Conservation (phyloP, 495 filamentous ascomycete species). For the Penicillium pulvis region DNA sequence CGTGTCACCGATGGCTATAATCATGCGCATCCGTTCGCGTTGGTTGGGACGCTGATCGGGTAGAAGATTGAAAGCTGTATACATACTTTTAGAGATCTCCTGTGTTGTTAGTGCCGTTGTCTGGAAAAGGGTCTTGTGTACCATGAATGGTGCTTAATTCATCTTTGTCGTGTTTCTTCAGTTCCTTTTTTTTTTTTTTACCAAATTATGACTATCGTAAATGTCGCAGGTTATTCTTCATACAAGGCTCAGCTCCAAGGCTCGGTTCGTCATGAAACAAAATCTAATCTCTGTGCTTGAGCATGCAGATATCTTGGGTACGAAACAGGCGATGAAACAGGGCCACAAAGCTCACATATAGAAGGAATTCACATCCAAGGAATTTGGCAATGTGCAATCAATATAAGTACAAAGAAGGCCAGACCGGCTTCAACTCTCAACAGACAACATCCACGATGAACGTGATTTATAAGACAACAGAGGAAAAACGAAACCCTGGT, state of each 20-base stretch:
- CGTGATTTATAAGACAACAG: conserved; percentile 21
- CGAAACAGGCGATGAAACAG: background rate
- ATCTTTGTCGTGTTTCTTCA: conserved; percentile 26
- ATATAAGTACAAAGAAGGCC: conserved; percentile 40
- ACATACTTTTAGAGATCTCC: conserved; percentile 48
- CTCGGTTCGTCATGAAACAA: background rate
- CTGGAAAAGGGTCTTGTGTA: conserved; percentile 33
- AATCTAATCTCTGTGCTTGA: conserved; percentile 1
- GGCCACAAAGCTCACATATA: conserved; percentile 3
- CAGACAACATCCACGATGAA: conserved; percentile 17
- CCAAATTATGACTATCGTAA: background rate
- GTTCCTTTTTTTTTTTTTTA: background rate
- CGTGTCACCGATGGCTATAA: conserved; percentile 17
- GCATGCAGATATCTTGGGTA: background rate
- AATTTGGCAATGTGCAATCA: conserved; percentile 25
- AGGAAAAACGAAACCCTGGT: conserved; percentile 7
- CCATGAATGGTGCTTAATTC: conserved; percentile 32
- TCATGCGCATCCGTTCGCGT: conserved; percentile 13
- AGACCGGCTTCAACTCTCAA: conserved; percentile 20
- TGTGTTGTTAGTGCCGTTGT: conserved; percentile 33
- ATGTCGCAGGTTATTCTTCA: background rate
- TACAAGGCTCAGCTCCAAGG: background rate
- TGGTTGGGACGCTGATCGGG: conserved; percentile 28
- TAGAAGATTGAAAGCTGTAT: conserved; percentile 52
- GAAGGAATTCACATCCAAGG: conserved; percentile 11